These are phyloP conservation scores for Leishmania tarentolae DNA, from an alignment of 208 protist species.

Conservation along the genomic window DNA sequence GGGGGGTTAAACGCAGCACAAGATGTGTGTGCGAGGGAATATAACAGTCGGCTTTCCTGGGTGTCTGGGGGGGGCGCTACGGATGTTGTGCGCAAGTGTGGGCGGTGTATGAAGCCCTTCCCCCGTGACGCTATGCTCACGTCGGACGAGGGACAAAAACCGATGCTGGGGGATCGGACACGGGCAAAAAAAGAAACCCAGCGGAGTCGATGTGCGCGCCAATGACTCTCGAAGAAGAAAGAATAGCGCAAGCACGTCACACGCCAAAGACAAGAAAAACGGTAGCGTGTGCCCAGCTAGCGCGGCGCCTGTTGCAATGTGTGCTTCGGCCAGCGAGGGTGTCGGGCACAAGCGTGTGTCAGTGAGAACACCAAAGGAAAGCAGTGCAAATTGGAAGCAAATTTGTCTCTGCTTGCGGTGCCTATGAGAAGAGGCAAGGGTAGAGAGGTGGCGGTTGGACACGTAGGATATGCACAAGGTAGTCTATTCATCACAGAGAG, in stretches of 20 bases:
- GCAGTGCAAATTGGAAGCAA: neutral
- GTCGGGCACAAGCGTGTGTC: neutral
- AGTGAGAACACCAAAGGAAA: neutral
- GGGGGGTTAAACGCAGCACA: neutral
- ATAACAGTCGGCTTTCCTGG: neutral
- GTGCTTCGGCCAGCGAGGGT: neutral
- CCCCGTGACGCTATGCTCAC: neutral
- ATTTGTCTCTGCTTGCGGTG: neutral
- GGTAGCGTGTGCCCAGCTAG: neutral
- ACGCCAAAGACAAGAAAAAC: slow-evolving; percentile 11
- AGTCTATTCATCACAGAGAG: neutral
- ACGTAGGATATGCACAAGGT: neutral
- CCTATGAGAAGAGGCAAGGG: neutral
- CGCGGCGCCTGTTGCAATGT: neutral
- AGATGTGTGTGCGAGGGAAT: neutral
- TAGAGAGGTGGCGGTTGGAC: neutral
- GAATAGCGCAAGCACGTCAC: neutral
- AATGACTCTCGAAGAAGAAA: neutral
- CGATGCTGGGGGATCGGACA: neutral
- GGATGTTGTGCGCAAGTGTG: neutral
- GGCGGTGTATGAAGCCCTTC: neutral
- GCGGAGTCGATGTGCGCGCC: neutral
- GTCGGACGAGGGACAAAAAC: neutral
- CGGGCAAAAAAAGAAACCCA: neutral
- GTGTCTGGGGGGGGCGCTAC: neutral